Conservation (phyloP, 2,329 filamentous ascomycete species). For the Huntiella omanensis region DNA sequence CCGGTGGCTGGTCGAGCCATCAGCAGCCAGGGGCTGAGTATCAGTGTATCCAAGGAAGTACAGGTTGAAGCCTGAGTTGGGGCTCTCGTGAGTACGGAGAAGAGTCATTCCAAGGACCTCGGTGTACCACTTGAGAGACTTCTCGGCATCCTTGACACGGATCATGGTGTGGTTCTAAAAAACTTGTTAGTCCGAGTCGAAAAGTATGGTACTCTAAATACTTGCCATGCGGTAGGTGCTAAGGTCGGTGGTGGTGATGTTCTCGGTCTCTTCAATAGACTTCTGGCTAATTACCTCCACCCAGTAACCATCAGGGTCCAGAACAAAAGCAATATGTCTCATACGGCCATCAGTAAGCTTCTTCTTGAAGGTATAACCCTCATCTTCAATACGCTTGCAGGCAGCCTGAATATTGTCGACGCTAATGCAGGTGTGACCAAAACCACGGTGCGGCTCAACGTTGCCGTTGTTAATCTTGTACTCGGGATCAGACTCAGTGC, state of each 20-base stretch:
- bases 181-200: background rate
- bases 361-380: slow-evolving; percentile 89
- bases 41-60: slow-evolving; percentile 78
- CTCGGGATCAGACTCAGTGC: slow-evolving; percentile 66
- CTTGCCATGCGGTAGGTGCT: slow-evolving; percentile 52
- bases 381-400: slow-evolving; percentile 74
- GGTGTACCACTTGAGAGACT: slow-evolving; percentile 62
- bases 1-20: slow-evolving; percentile 39
- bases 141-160: slow-evolving; percentile 65
- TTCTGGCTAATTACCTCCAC: slow-evolving; percentile 67
- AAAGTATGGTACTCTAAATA: background rate
- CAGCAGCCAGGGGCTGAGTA: slow-evolving; percentile 31
- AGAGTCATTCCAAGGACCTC: slow-evolving; percentile 80
- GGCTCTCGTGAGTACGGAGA: slow-evolving; percentile 51
- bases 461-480: slow-evolving; percentile 82
- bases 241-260: slow-evolving; percentile 52
- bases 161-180: slow-evolving; percentile 77
- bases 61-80: slow-evolving; percentile 60
- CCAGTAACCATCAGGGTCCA: slow-evolving; percentile 80
- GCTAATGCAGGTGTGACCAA: slow-evolving; percentile 71
- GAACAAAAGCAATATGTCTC: slow-evolving; percentile 72
- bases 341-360: slow-evolving; percentile 76
- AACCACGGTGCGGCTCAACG: slow-evolving; percentile 64
- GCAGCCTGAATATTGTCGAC: slow-evolving; percentile 76
- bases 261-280: slow-evolving; percentile 50